phyloP scores from a whole-genome alignment of 257 asterid genomes.

The Solanum chaucha region DNA sequence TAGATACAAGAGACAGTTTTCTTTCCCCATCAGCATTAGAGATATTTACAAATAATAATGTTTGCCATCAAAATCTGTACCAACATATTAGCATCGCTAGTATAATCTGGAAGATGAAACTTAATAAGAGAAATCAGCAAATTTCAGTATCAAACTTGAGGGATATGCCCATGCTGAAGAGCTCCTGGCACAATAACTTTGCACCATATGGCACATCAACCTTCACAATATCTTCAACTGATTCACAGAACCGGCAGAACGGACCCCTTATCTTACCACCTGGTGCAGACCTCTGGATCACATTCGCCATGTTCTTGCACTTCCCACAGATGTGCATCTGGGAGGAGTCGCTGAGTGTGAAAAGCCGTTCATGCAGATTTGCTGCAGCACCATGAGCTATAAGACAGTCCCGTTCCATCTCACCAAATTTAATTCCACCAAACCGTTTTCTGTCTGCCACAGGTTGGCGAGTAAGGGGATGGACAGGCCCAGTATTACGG shows the following conservation, averaged over 20 bases:
- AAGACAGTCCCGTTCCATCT: too few species aligned
- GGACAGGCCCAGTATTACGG: too few species aligned
- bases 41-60: neutral
- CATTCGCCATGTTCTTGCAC: constrained; percentile 70
- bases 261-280: constrained; percentile 89
- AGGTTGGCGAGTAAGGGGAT: too few species aligned
- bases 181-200: constrained; percentile 79
- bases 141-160: constrained; percentile 77
- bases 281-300: constrained; percentile 48
- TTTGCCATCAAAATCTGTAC: neutral
- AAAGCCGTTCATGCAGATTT: constrained; percentile 79
- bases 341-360: constrained; percentile 82
- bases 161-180: constrained; percentile 83
- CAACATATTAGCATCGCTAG: neutral
- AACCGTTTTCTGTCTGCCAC: too few species aligned
- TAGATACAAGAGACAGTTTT: neutral
- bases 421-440: too few species aligned
- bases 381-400: too few species aligned
- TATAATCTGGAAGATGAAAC: neutral
- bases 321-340: constrained; percentile 80
- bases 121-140: constrained; percentile 21
- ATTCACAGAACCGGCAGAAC: constrained; percentile 68
- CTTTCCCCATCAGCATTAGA: neutral
- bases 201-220: constrained; percentile 92
- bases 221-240: constrained; percentile 60